Percentiles rank a stretch among this genome's conserved stretches.
Conservation (phyloP, 2,329 filamentous ascomycete genomes). For the Beauveria sp. region DNA sequence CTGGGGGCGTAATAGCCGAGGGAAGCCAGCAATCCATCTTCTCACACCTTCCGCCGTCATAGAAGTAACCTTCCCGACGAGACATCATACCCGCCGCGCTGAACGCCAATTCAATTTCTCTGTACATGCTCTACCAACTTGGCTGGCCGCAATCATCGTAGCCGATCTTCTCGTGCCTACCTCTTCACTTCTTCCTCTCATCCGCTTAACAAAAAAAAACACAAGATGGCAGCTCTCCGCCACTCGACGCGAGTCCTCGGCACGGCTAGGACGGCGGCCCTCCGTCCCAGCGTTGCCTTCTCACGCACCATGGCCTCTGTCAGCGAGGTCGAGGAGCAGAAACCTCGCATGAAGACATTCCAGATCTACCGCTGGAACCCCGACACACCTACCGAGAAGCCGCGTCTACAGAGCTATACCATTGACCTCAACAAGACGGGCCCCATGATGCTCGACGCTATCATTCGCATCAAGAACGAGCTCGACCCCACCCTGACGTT, state of each 20-base stretch:
- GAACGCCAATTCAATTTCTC: background rate
- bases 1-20: constrained; percentile 12
- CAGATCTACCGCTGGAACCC: constrained; percentile 99
- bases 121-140: background rate
- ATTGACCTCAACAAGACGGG: constrained; percentile 98
- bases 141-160: background rate
- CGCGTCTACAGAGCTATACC: constrained; percentile 88
- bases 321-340: constrained; percentile 51
- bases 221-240: constrained; percentile 52
- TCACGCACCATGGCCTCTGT: constrained; percentile 48
- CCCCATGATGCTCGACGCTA: constrained; percentile 93
- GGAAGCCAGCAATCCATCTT: constrained; percentile 4
- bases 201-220: constrained; percentile 4
- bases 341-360: constrained; percentile 82
- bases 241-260: constrained; percentile 46
- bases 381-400: constrained; percentile 85
- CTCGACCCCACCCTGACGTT: constrained; percentile 94
- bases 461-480: constrained; percentile 99
- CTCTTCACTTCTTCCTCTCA: background rate
- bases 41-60: background rate
- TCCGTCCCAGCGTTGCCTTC: constrained; percentile 34
- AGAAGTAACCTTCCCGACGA: background rate
- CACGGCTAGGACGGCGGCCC: constrained; percentile 32
- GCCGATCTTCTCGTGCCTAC: background rate
- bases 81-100: background rate